Evolutionary conservation across 805 yeast species (phyloP), one percentile per base, ranked within the genome.

Genomic region (Schwanniomyces sp.): DNA sequence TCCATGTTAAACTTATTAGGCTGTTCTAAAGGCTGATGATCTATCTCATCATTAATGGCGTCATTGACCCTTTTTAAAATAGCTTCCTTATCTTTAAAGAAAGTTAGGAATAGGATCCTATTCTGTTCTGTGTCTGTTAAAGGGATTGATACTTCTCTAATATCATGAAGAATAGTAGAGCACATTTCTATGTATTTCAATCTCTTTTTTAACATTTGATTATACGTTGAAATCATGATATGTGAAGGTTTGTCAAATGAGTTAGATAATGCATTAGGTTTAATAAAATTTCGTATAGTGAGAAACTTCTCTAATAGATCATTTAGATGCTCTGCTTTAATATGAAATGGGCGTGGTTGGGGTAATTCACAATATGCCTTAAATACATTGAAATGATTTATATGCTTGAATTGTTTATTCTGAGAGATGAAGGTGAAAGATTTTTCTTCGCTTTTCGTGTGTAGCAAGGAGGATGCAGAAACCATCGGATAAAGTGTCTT

Each of bases 81-180:
- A 7, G 54, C 60, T 0, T 50, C 51, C 18, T 58, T 48, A 44
- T 73, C 78, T 21, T 55, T 58, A 54, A 57, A 73, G 47, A 69
- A 71, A 3, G 59, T 55, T 45, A 61, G 53, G 44, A 58, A 63
- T 6, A 71, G 41, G 46, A 70, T 45, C 34, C 52, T 46, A 27
- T 58, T 62, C 45, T 62, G 71, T 52, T 72, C 76, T 18, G 45
- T 47, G 3, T 55, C 44, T 0, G 71, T 59, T 7, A 70, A 45
- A 8, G 71, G 70, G 16, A 70, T 47, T 1, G 52, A 55, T 4
- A 59, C 52, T 5, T 44, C 40, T 12, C 55, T 57, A 43, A 70
- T 45, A 46, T 72, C 76, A 36, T 54, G 51, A 8, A 70, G 45
- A 0, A 72, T 52, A 4, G 52, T 53, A 44, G 58, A 52, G 28